Evolutionary conservation across 1,139 yeast species (phyloP).

Genomic region (Keqinozyma sinolaborantium): DNA sequence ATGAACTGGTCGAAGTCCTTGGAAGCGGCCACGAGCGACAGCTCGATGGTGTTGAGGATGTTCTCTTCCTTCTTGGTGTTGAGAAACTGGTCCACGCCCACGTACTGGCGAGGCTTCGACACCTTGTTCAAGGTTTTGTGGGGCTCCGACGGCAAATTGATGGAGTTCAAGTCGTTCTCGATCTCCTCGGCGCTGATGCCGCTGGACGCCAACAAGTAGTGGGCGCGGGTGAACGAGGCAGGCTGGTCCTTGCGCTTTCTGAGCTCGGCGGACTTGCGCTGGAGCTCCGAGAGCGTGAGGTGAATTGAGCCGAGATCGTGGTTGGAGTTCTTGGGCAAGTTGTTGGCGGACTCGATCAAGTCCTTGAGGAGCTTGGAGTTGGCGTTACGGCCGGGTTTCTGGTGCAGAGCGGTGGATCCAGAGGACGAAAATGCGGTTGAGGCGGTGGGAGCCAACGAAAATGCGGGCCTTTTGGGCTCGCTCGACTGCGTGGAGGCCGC

Average conservation of each 20-base stretch:
- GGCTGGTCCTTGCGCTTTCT: slow-evolving; percentile 41
- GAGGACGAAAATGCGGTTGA: too few species aligned
- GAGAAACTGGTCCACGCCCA: slow-evolving; percentile 52
- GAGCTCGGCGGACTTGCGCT: slow-evolving; percentile 61
- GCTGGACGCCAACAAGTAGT: slow-evolving; percentile 83
- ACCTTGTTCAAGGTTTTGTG: slow-evolving; percentile 6
- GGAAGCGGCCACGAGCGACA: slow-evolving; percentile 69
- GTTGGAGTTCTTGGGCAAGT: slow-evolving; percentile 58
- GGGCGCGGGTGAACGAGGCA: slow-evolving; percentile 75
- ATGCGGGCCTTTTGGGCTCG: too few species aligned
- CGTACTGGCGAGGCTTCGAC: slow-evolving; percentile 9
- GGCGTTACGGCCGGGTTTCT: too few species aligned
- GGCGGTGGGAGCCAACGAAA: too few species aligned
- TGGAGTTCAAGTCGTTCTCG: slow-evolving; percentile 56
- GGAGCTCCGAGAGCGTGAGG: slow-evolving; percentile 73
- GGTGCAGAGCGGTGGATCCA: too few species aligned
- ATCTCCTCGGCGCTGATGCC: slow-evolving; percentile 89
- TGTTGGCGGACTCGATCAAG: slow-evolving; percentile 65
- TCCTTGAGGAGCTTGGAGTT: slow-evolving; percentile 41
- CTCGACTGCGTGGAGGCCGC: too few species aligned
- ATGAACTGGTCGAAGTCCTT: slow-evolving; percentile 79
- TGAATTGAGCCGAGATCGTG: slow-evolving; percentile 71
- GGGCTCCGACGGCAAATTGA: slow-evolving; percentile 19
- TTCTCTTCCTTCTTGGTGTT: slow-evolving; percentile 77
- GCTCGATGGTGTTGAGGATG: slow-evolving; percentile 80